These are phyloP conservation scores for Skeletonema marinoi DNA, from an alignment of 108 stramenopile genomes.

Conservation along the genomic window DNA sequence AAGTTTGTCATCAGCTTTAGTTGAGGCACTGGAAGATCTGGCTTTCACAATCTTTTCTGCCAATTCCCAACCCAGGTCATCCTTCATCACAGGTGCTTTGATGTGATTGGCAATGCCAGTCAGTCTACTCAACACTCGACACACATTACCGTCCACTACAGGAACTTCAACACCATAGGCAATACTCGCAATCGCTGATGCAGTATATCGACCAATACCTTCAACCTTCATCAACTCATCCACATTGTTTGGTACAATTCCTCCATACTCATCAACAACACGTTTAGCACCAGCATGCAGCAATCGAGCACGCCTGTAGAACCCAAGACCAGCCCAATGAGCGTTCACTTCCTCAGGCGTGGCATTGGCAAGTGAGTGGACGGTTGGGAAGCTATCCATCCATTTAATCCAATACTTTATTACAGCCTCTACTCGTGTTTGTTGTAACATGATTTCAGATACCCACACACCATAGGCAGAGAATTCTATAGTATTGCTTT, in stretches of 20 bases:
- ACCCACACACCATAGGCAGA: slow-evolving; percentile 97
- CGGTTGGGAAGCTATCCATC: slow-evolving; percentile 85
- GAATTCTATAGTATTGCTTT: slow-evolving; percentile 48
- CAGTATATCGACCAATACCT: slow-evolving; percentile 97
- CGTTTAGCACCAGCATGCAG: slow-evolving; percentile 89
- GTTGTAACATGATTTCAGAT: slow-evolving; percentile 98
- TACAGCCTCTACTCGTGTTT: slow-evolving; percentile 98
- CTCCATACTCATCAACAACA: slow-evolving; percentile 70
- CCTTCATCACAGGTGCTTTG: slow-evolving; percentile 84
- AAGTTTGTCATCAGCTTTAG: background rate
- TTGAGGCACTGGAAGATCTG: slow-evolving; percentile 7
- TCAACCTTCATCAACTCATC: slow-evolving; percentile 80
- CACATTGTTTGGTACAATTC: slow-evolving; percentile 75
- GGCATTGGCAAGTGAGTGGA: slow-evolving; percentile 75
- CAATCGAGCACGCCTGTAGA: slow-evolving; percentile 91
- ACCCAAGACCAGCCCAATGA: slow-evolving; percentile 98
- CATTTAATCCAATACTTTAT: slow-evolving; percentile 91
- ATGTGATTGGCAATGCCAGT: slow-evolving; percentile 86
- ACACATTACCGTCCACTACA: slow-evolving; percentile 98
- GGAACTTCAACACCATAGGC: slow-evolving; percentile 86
- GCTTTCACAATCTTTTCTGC: slow-evolving; percentile 67
- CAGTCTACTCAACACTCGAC: slow-evolving; percentile 91
- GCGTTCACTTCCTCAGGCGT: slow-evolving; percentile 92
- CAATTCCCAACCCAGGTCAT: slow-evolving; percentile 77
- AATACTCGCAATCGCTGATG: slow-evolving; percentile 94